phyloP scores from a whole-genome alignment of 257 asterid species.

The Pogostemon cablin region DNA sequence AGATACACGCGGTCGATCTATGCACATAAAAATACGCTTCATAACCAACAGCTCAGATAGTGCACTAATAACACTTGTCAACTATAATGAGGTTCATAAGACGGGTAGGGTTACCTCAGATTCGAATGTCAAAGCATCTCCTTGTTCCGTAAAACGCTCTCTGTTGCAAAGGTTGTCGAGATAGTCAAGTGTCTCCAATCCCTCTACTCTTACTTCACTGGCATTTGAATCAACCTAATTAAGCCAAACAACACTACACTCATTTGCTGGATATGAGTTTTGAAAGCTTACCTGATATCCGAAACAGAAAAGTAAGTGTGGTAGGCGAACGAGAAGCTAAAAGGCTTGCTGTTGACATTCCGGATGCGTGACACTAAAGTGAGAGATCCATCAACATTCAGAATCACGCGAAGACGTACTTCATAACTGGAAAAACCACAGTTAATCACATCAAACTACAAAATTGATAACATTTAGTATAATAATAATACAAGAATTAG shows the following conservation, averaged over 20 bases:
- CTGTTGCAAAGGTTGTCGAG: constrained; percentile 71
- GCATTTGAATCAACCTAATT: constrained; percentile 20
- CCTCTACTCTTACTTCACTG: constrained; percentile 96
- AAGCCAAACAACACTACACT: neutral
- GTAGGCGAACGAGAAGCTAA: constrained; percentile 76
- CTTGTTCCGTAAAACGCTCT: constrained; percentile 96
- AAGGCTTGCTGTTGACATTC: constrained; percentile 79
- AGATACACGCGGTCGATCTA: constrained; percentile 86
- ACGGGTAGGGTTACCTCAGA: constrained; percentile 59
- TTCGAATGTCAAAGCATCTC: constrained; percentile 93
- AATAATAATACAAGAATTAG: neutral
- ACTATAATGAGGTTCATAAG: neutral
- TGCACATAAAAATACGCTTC: constrained; percentile 19
- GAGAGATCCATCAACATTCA: constrained; percentile 65
- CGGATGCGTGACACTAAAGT: constrained; percentile 68
- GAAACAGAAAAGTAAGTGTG: constrained; percentile 79
- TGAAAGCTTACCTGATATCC: constrained; percentile 65
- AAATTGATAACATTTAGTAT: too few relatives aligned
- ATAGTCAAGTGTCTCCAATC: constrained; percentile 91
- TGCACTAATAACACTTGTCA: neutral
- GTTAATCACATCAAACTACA: neutral
- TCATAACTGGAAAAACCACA: constrained; percentile 53
- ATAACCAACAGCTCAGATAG: neutral
- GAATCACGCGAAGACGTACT: constrained; percentile 68
- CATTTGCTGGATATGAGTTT: neutral